A percentile compares a stretch with the other conserved stretches of the same genome.
These are phyloP conservation scores for Torrubiellomyces zombiae DNA, from an alignment of 2,329 filamentous ascomycete genomes.

Conservation along the genomic window DNA sequence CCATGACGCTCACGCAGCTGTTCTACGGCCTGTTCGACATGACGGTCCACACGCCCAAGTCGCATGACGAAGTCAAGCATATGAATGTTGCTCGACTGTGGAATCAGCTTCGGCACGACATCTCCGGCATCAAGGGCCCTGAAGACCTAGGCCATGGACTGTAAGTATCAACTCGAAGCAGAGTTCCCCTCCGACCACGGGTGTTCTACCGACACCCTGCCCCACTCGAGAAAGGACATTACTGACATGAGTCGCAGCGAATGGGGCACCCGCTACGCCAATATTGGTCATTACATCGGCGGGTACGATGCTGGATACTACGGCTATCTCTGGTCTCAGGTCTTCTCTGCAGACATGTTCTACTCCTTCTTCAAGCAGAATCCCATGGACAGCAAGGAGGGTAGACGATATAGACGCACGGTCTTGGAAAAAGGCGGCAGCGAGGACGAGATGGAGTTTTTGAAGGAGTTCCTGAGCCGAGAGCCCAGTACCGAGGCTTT, in stretches of 20 bases:
- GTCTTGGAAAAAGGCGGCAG: conserved; percentile 64
- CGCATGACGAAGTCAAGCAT: conserved; percentile 50
- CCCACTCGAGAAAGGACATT: too few relatives aligned
- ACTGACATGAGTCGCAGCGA: conserved; percentile 22
- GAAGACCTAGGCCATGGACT: conserved; percentile 43
- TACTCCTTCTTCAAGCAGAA: conserved; percentile 60
- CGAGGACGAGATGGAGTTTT: conserved; percentile 64
- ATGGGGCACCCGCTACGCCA: conserved; percentile 66
- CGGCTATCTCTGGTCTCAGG: conserved; percentile 55
- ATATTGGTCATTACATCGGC: conserved; percentile 68
- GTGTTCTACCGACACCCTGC: too few relatives aligned
- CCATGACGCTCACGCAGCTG: conserved; percentile 63
- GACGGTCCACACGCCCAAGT: conserved; percentile 55
- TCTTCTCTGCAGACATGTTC: conserved; percentile 80
- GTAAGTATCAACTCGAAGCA: conserved; percentile 20
- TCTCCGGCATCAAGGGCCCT: conserved; percentile 57
- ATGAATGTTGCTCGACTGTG: conserved; percentile 51
- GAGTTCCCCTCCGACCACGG: too few relatives aligned
- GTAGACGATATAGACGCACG: conserved; percentile 59
- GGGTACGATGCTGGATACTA: conserved; percentile 82
- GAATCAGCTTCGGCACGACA: conserved; percentile 56
- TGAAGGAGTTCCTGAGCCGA: conserved; percentile 63
- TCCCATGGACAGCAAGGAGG: conserved; percentile 61
- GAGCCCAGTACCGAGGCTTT: conserved; percentile 66
- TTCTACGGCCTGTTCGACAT: conserved; percentile 77